These are phyloP conservation scores for Mitragyna speciosa DNA, from an alignment of 257 asterid genomes.

Conservation along the genomic window DNA sequence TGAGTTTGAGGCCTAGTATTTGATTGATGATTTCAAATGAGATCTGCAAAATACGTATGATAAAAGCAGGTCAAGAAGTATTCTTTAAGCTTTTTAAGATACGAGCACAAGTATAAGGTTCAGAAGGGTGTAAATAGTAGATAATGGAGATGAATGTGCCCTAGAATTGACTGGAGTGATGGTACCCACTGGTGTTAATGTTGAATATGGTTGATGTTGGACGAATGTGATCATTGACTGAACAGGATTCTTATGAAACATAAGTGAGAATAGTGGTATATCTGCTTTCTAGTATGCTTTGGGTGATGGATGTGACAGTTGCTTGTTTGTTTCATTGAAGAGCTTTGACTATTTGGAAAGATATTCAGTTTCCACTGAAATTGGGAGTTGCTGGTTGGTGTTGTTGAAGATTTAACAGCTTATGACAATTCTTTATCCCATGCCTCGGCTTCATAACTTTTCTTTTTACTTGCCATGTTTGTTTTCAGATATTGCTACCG, in stretches of 20 bases:
- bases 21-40: not conserved
- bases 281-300: not conserved
- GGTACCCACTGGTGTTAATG: not conserved
- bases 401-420: not conserved
- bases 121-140: too few species aligned
- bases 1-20: not conserved
- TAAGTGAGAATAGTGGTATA: not conserved
- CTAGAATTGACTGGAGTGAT: not conserved
- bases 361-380: not conserved
- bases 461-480: not conserved
- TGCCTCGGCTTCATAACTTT: not conserved
- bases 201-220: not conserved
- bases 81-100: too few species aligned
- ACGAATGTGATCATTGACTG: not conserved
- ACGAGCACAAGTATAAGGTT: too few species aligned
- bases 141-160: not conserved
- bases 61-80: not conserved
- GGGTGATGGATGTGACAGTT: not conserved
- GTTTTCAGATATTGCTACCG: not conserved
- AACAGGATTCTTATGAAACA: not conserved
- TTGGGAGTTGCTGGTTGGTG: not conserved
- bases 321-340: not conserved
- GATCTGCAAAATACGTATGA: not conserved
- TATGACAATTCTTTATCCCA: not conserved
- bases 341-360: not conserved